These are phyloP conservation scores for Teratosphaeria pseudoeucalypti DNA, from an alignment of 2,329 filamentous ascomycete genomes.

Conservation along the genomic window DNA sequence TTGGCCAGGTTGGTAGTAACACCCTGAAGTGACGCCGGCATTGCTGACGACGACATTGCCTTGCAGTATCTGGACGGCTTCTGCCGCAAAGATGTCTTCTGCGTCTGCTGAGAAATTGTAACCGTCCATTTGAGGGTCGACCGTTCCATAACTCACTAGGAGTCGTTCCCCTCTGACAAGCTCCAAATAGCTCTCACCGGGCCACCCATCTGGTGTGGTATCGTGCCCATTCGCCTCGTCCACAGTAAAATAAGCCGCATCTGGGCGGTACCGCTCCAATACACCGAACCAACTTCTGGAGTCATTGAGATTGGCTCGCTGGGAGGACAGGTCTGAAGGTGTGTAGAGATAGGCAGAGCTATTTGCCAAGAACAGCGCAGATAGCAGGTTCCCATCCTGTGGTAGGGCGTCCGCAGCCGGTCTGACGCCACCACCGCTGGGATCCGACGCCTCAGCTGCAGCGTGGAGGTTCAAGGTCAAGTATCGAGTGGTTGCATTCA, in stretches of 20 bases:
- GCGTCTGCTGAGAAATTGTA: conserved; percentile 48
- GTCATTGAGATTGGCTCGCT: conserved; percentile 47
- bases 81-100: conserved; percentile 40
- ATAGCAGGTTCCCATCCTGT: conserved; percentile 32
- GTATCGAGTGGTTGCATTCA: conserved; percentile 44
- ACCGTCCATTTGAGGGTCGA: conserved; percentile 46
- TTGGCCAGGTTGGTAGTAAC: conserved; percentile 40
- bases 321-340: conserved; percentile 36
- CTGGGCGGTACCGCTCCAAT: conserved; percentile 34
- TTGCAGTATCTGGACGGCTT: conserved; percentile 32
- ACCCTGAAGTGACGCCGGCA: conserved; percentile 41
- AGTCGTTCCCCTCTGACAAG: conserved; percentile 44
- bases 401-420: conserved; percentile 34
- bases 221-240: conserved; percentile 24
- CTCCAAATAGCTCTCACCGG: conserved; percentile 49
- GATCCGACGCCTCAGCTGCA: conserved; percentile 35
- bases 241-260: conserved; percentile 43
- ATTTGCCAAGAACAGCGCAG: conserved; percentile 37
- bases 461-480: conserved; percentile 52
- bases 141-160: conserved; percentile 43
- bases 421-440: conserved; percentile 32
- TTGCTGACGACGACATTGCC: conserved; percentile 24
- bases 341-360: conserved; percentile 46
- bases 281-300: conserved; percentile 43
- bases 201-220: conserved; percentile 52